phyloP scores from a whole-genome alignment of 192 early-diverging fungal species.

The Helicostylum pulchrum region DNA sequence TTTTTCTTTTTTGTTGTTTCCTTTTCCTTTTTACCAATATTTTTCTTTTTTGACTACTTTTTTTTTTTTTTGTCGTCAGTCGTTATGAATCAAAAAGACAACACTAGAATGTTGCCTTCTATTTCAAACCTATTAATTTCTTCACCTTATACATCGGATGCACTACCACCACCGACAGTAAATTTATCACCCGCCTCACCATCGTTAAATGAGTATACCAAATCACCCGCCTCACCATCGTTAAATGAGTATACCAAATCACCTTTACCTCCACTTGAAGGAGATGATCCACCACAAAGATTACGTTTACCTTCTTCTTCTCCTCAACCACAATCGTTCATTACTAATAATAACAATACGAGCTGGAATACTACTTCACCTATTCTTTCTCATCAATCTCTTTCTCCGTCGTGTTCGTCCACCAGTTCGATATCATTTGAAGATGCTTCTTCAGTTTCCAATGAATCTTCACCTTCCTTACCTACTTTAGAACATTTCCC shows the following conservation, averaged over 20 bases:
- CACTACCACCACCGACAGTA: not conserved
- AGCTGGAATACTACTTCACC: not conserved
- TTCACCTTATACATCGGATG: not conserved
- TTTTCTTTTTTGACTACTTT: not conserved
- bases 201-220: not conserved
- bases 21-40: not conserved
- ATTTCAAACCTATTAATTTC: not conserved
- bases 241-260: not conserved
- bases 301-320: not conserved
- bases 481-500: no score
- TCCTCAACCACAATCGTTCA: not conserved
- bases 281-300: slow-evolving; percentile 26
- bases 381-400: not conserved
- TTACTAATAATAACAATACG: not conserved
- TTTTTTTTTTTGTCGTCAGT: no score
- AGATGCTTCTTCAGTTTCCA: not conserved
- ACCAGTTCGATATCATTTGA: not conserved
- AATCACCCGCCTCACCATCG: not conserved
- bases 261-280: slow-evolving; percentile 24
- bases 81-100: not conserved
- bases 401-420: not conserved
- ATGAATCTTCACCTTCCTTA: not conserved
- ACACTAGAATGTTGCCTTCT: not conserved
- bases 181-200: not conserved
- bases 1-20: not conserved